Evolutionary conservation across 2,329 filamentous ascomycete genomes (phyloP), one percentile per base, ranked within the genome.

Genomic region (Nigrograna mackinnonii): DNA sequence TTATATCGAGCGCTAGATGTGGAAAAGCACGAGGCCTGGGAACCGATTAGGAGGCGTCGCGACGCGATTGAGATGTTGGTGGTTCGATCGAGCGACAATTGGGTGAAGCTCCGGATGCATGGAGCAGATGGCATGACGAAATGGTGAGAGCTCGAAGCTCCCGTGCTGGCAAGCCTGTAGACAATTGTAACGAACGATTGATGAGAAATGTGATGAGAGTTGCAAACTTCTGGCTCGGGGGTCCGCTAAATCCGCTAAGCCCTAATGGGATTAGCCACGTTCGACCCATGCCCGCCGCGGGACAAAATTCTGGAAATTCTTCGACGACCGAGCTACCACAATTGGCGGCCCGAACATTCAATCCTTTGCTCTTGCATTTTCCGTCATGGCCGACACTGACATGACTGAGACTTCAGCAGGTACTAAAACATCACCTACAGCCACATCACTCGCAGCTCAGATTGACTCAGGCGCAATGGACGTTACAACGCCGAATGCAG

Each of bases 381-480:
- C 14, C 35, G 35, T 16, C 35, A 64, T 60, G 57, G 47, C 57
- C 24, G 60, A 66, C 39, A 47, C 46, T 12, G 58, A 63, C 37
- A 68, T 67, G 63, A 57, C 52, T 39, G 62, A 58, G 35, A 58
- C 57, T 31, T 46, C 59, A 41, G 46, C 54, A 26, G 48, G 62
- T 9, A 50, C 44, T 14, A 42, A 22, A 17, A 37, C 41, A 28
- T 55, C 57, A 6, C 47, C 51, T n/a, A 56, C 59, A 20, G 54
- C 58, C 35, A 55, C 52, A 5, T 46, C 62, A 20, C 58, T 66
- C 28, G 59, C 54, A 19, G 57, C 60, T 37, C 44, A 52, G 47
- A 67, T 64, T 35, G 52, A 58, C 32, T 46, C 50, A 30, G 63
- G 58, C 49, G 63, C 64, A 34, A 66, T 66, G 62, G 61, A 66